Conservation (phyloP, 148 eudicot genomes). For the Heliosperma pusillum region DNA sequence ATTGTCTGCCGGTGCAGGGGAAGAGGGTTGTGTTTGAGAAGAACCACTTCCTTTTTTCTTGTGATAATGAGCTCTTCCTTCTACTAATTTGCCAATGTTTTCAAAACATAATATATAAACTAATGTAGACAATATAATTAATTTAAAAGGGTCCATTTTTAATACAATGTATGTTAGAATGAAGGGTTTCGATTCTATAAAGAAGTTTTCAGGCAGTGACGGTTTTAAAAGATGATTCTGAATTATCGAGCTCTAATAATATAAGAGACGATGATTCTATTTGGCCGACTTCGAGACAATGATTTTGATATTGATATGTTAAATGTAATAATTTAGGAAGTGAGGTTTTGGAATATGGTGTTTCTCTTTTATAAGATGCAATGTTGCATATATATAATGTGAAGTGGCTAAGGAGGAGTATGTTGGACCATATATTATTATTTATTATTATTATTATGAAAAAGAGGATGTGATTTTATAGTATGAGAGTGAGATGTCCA, state of each 20-base stretch:
- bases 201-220: neutral
- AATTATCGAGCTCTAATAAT: too few species aligned
- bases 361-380: conserved; percentile 1
- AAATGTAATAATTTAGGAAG: neutral
- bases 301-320: neutral
- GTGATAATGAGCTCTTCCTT: conserved; percentile 55
- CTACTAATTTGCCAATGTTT: conserved; percentile 31
- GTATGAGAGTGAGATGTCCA: conserved; percentile 1
- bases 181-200: too few species aligned
- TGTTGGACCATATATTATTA: conserved; percentile 8
- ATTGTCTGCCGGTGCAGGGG: conserved; percentile 15
- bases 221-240: neutral
- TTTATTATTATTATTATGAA: conserved; percentile 9
- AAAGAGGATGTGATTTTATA: conserved; percentile 15
- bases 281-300: too few species aligned
- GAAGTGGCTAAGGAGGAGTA: too few species aligned
- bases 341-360: neutral
- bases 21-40: conserved; percentile 17
- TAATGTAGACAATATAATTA: neutral
- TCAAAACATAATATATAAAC: conserved; percentile 9
- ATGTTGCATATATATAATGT: conserved; percentile 3
- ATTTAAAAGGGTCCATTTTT: conserved; percentile 11
- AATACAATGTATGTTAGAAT: neutral
- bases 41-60: conserved; percentile 35
- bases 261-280: too few species aligned